Evolutionary conservation across 2,329 filamentous ascomycete genomes (phyloP).

Genomic region (Magnaporthales sp.): DNA sequence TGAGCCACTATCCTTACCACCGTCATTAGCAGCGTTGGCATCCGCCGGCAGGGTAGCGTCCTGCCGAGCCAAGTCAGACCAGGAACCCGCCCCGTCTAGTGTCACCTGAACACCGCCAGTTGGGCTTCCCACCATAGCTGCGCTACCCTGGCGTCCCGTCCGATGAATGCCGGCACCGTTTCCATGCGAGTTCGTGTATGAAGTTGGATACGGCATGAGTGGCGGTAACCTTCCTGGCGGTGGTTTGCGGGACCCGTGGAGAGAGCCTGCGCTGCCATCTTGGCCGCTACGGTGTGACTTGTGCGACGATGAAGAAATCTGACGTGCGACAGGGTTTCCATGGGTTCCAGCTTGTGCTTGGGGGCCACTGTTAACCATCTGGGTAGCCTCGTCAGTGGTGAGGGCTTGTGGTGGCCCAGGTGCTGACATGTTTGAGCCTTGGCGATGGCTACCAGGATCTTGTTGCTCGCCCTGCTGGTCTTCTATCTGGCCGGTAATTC

Average conservation of each 20-base stretch:
- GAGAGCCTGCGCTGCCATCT: slow-evolving; percentile 17
- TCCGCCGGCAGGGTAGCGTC: slow-evolving; percentile 67
- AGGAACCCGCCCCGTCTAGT: slow-evolving; percentile 79
- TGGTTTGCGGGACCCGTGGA: slow-evolving; percentile 14
- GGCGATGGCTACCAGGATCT: slow-evolving; percentile 6
- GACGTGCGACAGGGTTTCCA: slow-evolving; percentile 9
- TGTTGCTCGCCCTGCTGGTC: slow-evolving; percentile 8
- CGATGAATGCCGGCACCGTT: slow-evolving; percentile 9
- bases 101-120: slow-evolving; percentile 85
- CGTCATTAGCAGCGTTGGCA: slow-evolving; percentile 42
- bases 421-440: neutral
- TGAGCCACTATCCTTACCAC: slow-evolving; percentile 43
- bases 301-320: slow-evolving; percentile 3
- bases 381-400: slow-evolving; percentile 41
- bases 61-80: slow-evolving; percentile 83
- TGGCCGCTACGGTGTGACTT: slow-evolving; percentile 7
- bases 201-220: slow-evolving; percentile 37
- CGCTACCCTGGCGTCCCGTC: slow-evolving; percentile 31
- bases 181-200: slow-evolving; percentile 27
- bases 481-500: slow-evolving; percentile 16
- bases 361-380: slow-evolving; percentile 14
- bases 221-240: slow-evolving; percentile 24
- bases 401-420: slow-evolving; percentile 33
- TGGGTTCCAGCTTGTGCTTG: slow-evolving; percentile 1
- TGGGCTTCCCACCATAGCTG: slow-evolving; percentile 63